Evolutionary conservation across 768 basidiomycete species (phyloP).

Genomic region (Tricholoma saponaceum): DNA sequence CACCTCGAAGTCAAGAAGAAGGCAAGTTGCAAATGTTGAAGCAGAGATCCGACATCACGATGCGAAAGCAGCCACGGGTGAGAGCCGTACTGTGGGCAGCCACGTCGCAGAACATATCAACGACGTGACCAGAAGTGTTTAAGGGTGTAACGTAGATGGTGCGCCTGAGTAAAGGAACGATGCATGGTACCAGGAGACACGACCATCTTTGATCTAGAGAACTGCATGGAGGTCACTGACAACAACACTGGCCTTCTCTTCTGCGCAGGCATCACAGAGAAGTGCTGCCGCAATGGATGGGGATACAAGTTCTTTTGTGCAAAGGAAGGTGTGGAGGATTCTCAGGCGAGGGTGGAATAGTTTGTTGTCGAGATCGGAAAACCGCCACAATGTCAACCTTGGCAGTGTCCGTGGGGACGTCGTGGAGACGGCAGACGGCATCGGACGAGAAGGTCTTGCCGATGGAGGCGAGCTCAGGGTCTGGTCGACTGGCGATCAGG

Average conservation of each 20-base stretch:
- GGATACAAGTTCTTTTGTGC: conserved; percentile 13
- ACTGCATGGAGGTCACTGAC: conserved; percentile 14
- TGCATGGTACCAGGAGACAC: conserved; percentile 17
- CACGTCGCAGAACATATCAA: conserved; percentile 9
- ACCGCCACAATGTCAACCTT: not conserved
- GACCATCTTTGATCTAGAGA: conserved; percentile 13
- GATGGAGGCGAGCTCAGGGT: conserved; percentile 7
- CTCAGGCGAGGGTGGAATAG: conserved; percentile 3
- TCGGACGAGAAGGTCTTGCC: conserved; percentile 13
- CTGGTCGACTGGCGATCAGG: not conserved
- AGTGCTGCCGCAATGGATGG: conserved; percentile 8
- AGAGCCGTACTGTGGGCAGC: conserved; percentile 10
- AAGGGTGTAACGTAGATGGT: too few relatives aligned
- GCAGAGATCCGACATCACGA: conserved; percentile 13
- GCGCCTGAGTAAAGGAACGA: conserved; percentile 21
- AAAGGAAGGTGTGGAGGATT: conserved; percentile 20
- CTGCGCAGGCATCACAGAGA: conserved; percentile 1
- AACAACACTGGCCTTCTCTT: conserved; percentile 5
- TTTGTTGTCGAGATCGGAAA: conserved; percentile 8
- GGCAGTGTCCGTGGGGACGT: not conserved
- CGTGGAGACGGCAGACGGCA: not conserved
- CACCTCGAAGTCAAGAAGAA: conserved; percentile 11
- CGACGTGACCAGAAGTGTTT: conserved; percentile 9
- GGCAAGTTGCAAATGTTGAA: conserved; percentile 20
- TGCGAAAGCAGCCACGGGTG: conserved; percentile 11